Base-by-base conservation (phyloP, 169 alveolate species). In the Cryptosporidium canis region DNA sequence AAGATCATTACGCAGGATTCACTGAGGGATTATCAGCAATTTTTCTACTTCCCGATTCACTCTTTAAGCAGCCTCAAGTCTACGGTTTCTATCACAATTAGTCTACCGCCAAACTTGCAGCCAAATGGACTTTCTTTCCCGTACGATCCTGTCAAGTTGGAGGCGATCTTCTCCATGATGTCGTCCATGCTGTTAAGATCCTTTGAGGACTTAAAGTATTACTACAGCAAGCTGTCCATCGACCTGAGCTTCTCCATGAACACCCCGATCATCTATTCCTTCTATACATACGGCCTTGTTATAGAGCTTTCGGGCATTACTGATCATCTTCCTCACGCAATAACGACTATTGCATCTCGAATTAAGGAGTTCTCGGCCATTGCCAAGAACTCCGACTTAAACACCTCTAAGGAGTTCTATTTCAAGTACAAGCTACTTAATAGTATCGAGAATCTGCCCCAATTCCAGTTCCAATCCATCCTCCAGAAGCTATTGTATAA, bases 21-120 rank as follows among this genome's bases (percentile, higher is more conserved):
- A 35, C 41, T 70, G 11, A 70, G 27, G 12, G 84, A 70, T 51
- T 70, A 70, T 14, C 84, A 70, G 53, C 33, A 58, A 47, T 31
- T 70, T 18, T 70, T 70, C 35, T 70, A 70, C 39, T 51, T 70
- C 0, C 84, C 84, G 7, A 24, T 41, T 29, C 37, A 70, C 3
- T 51, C 35, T 9, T 14, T 4, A 14, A 55, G 6, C 8, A 55
- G 1, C 24, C 43, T 53, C 21, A 70, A 31, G 37, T 47, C 67
- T 14, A 8, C 41, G 12, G n/a, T 70, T 16, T 70, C 64, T 11
- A 70, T 70, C 16, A 31, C 64, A 16, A 14, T 70, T 2, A 51
- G 35, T 11, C 31, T 70, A 2, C 84, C 67, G n/a, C 64, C 64
- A 1, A 51, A 55, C 24, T 31, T 27, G 9, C 1, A 11, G n/a